Conservation (phyloP, 352 stramenopile species). For the Globisporangium orthogonon region DNA sequence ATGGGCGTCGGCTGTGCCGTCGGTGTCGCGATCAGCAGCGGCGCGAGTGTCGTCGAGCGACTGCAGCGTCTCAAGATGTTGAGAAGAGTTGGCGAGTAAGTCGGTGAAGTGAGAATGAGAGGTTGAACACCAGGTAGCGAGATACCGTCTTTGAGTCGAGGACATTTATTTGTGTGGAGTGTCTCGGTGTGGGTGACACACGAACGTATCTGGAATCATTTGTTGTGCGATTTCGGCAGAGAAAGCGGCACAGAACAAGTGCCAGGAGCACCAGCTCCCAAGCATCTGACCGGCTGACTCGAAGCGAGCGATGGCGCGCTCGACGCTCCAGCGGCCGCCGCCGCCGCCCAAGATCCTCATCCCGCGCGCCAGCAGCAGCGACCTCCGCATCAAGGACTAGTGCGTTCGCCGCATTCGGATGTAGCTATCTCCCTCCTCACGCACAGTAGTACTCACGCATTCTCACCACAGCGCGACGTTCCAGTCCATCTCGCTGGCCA, state of each 20-base stretch:
- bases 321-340: background rate
- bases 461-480: conserved; percentile 32
- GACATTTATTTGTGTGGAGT: no score
- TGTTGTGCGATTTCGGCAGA: background rate
- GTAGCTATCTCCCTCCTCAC: background rate
- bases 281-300: no score
- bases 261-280: background rate
- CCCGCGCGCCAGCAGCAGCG: conserved; percentile 2
- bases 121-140: no score
- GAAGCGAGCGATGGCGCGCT: conserved; percentile 3
- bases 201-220: no score
- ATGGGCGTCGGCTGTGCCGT: conserved; percentile 25
- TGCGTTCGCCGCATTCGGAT: conserved; percentile 15
- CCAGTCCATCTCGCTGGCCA: conserved; percentile 56
- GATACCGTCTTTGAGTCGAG: no score
- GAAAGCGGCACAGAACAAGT: no score
- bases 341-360: conserved; percentile 6
- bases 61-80: conserved; percentile 3
- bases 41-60: background rate
- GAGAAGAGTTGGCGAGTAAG: background rate
- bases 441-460: background rate
- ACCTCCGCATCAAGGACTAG: conserved; percentile 22
- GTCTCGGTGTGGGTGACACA: no score
- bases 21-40: conserved; percentile 17
- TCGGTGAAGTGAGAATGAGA: no score